Conservation (phyloP, 2,329 filamentous ascomycete genomes). For the Aphanocladium album region DNA sequence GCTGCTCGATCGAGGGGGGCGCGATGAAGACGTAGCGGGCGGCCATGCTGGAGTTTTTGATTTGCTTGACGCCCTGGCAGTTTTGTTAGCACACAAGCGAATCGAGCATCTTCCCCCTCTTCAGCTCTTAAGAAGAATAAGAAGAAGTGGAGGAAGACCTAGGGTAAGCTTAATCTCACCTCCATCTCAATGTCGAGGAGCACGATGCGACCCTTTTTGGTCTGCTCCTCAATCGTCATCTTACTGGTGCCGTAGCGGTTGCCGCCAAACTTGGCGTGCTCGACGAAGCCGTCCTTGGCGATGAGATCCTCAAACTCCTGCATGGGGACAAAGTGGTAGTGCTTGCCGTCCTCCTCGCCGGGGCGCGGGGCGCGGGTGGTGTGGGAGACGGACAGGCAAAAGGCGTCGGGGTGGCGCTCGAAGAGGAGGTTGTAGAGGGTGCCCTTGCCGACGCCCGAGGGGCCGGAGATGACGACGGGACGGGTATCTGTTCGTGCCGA, state of each 20-base stretch:
- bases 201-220: constrained; percentile 65
- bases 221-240: constrained; percentile 70
- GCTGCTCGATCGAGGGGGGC: constrained; percentile 67
- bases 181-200: constrained; percentile 97
- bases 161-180: constrained; percentile 38
- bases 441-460: constrained; percentile 75
- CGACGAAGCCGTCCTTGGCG: constrained; percentile 69
- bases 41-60: constrained; percentile 68
- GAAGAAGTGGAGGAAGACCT: not conserved
- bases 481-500: constrained; percentile 38
- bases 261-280: constrained; percentile 77
- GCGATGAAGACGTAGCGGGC: constrained; percentile 82
- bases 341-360: constrained; percentile 68
- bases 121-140: not conserved
- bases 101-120: not conserved
- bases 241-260: constrained; percentile 86
- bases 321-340: constrained; percentile 75
- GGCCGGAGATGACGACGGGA: constrained; percentile 74
- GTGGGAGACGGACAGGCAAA: constrained; percentile 59
- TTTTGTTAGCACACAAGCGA: not conserved
- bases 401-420: constrained; percentile 45
- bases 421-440: constrained; percentile 72
- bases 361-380: constrained; percentile 74
- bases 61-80: constrained; percentile 74
- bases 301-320: constrained; percentile 65